Conservation (phyloP, 2,329 filamentous ascomycete genomes). For the Exophiala xenobiotica region DNA sequence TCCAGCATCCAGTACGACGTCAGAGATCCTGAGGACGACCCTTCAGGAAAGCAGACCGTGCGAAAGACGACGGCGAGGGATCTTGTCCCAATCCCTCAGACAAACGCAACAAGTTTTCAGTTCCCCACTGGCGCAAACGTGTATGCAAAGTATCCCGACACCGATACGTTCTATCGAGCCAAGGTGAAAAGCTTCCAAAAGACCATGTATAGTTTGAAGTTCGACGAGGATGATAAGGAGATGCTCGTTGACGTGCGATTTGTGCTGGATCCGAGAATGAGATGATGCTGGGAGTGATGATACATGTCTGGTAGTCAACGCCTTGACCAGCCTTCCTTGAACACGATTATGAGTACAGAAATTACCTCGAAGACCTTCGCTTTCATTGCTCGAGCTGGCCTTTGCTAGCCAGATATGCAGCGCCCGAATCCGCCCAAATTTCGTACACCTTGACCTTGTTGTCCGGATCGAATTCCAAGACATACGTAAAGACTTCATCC, state of each 20-base stretch:
- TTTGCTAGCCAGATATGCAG: constrained; percentile 42
- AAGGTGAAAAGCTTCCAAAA: constrained; percentile 67
- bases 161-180: constrained; percentile 81
- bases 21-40: constrained; percentile 29
- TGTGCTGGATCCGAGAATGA: constrained; percentile 69
- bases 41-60: constrained; percentile 27
- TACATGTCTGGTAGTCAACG: constrained; percentile 29
- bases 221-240: constrained; percentile 73
- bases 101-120: constrained; percentile 60
- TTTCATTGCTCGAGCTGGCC: constrained; percentile 23
- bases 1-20: constrained; percentile 27
- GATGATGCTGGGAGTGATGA: constrained; percentile 25
- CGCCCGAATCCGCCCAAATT: constrained; percentile 47
- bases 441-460: constrained; percentile 41
- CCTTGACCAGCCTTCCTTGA: not conserved
- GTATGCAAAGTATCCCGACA: constrained; percentile 76
- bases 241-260: constrained; percentile 74
- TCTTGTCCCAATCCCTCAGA: constrained; percentile 73
- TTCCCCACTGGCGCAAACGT: constrained; percentile 67
- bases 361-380: constrained; percentile 6
- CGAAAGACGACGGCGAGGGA: constrained; percentile 69
- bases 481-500: constrained; percentile 44
- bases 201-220: constrained; percentile 59
- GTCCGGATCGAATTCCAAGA: constrained; percentile 38
- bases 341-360: not conserved